These are phyloP conservation scores for Cladosporium colombiae DNA, from an alignment of 2,329 filamentous ascomycete genomes.

Conservation along the genomic window DNA sequence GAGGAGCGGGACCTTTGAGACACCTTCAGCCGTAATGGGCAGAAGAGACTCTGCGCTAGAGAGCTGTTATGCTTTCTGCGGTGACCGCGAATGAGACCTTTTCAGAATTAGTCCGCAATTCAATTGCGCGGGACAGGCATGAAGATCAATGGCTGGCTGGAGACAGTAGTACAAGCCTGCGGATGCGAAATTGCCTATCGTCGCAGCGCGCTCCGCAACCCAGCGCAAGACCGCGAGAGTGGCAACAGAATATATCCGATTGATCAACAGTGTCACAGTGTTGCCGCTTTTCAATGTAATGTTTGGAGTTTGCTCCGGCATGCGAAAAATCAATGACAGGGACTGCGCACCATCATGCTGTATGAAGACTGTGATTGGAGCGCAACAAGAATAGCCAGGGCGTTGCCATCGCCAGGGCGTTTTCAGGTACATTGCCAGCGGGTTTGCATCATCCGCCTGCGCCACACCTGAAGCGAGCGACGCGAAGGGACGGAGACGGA, in stretches of 20 bases:
- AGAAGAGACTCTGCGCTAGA: slow-evolving; percentile 3
- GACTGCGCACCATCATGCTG: background rate
- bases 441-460: background rate
- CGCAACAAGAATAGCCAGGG: background rate
- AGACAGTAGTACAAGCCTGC: background rate
- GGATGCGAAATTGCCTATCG: background rate
- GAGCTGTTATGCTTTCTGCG: background rate
- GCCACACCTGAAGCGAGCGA: slow-evolving; percentile 7
- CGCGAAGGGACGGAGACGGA: background rate
- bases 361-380: background rate
- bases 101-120: background rate
- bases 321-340: background rate
- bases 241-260: background rate
- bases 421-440: background rate
- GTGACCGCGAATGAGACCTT: background rate
- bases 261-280: background rate
- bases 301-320: background rate
- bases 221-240: no score
- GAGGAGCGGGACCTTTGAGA: background rate
- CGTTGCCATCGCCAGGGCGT: background rate
- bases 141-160: background rate
- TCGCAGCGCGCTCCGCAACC: background rate
- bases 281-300: background rate
- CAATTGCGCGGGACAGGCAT: background rate
- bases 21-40: background rate